phyloP scores from a whole-genome alignment of 345 rosid genomes.

The Eucalyptus regnans region DNA sequence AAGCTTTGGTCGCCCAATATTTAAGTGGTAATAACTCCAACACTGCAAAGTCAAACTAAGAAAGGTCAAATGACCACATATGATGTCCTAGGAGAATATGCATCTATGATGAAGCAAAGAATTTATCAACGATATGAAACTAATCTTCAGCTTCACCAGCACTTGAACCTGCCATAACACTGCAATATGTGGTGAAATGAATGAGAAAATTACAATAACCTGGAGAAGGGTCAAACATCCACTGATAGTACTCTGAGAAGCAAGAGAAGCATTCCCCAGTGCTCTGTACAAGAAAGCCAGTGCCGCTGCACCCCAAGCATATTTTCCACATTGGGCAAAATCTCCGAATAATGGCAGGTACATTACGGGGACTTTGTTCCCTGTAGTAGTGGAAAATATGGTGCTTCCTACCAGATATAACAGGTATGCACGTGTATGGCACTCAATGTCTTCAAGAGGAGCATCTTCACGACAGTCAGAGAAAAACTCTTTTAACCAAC shows the following conservation, averaged over 20 bases:
- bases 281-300: constrained; percentile 91
- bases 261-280: constrained; percentile 94
- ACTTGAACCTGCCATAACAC: background rate
- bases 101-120: background rate
- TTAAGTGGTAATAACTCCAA: constrained; percentile 94
- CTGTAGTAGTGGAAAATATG: constrained; percentile 87
- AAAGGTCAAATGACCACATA: background rate
- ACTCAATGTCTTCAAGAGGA: constrained; percentile 42
- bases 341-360: constrained; percentile 79
- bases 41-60: constrained; percentile 33
- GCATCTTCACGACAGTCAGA: constrained; percentile 62
- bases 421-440: constrained; percentile 78
- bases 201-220: constrained; percentile 22
- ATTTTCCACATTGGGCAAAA: constrained; percentile 75
- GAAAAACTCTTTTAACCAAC: constrained; percentile 92
- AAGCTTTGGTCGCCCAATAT: constrained; percentile 84
- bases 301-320: constrained; percentile 95
- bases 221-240: constrained; percentile 91
- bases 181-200: background rate
- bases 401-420: constrained; percentile 91
- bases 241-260: constrained; percentile 91
- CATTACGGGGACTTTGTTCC: constrained; percentile 97
- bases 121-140: background rate
- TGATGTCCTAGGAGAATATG: background rate
- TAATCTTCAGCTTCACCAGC: background rate